Base-by-base conservation (phyloP, 139 green algal species). In the Chlorella sp. region DNA sequence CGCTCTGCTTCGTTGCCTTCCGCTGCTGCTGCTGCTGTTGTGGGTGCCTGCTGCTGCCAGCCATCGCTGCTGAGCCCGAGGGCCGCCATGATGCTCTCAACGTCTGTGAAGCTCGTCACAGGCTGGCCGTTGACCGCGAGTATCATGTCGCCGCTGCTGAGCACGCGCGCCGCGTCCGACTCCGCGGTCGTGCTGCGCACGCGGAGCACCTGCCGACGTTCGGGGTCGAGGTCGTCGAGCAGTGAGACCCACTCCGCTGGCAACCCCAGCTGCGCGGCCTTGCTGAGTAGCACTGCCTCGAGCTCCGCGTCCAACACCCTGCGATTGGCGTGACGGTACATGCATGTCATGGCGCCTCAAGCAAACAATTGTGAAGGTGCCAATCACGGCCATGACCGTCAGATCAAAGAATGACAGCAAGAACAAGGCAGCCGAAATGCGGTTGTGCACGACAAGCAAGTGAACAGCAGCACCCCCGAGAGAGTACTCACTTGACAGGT, bases 81-180 rank as follows among this genome's bases (percentile, higher is more conserved):
- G 1, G 51, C 55, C 5, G 55, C 10, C 29, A 83, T 78, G 6
- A 78, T 68, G 1, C 70, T 32, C 70, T 96, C 88, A 31, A 96
- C 83, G 64, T 89, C 87, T 0, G 49, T 35, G 62, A 90, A 95
- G 74, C 76, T 86, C 10, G 77, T 88, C n/a, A 97, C 86, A 0
- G 89, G 86, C n/a, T 77, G 68, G 29, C 84, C 84, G 2, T 78
- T 71, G 22, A 95, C 82, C 3, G 88, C 87, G 29, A 97, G 79
- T 34, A 97, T 34, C 76, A 96, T 87, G 79, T 97, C 92, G 0
- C 89, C 92, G 23, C 86, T 83, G 31, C 83, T 62, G 14, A 97
- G 83, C 26, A 91, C 81, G 20, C 80, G 60, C 26, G 71, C 31
- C 0, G 81, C 77, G 22, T 75, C 55, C 14, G 50, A 77, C 24